Base-by-base conservation (phyloP, 2,329 filamentous ascomycete genomes). In the Neocatenulostroma microsporum region DNA sequence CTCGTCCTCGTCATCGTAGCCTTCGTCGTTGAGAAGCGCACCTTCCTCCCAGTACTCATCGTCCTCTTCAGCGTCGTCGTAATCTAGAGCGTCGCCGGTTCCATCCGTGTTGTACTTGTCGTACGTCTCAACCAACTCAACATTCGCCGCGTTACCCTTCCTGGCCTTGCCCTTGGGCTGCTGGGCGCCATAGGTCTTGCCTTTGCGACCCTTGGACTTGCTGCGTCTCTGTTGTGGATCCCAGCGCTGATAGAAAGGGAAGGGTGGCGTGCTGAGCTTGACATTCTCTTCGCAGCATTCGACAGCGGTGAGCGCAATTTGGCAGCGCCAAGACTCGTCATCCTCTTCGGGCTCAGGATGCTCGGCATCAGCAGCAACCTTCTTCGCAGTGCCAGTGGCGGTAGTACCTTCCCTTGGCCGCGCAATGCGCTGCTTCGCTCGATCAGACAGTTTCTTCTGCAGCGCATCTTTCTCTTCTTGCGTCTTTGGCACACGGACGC, bases 191-290 rank as follows among this genome's bases (percentile, higher is more conserved):
- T 64, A 63, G 25, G 57, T 60, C 15, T 40, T 43, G 21, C 34
- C 37, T 45, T 54, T 15, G 54, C 60, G 45, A 58, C 62, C 40
- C 48, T 56, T 44, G 58, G 57, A 39, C 52, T 61, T 46, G 67
- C 69, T 51, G 46, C 54, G 33, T 53, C 74, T 71, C 51, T 88
- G 83, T 42, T 86, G 80, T 3, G 76, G 73, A 59, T 94, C 85
- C 89, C 88, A 95, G 17, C 55, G 50, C 58, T 95, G 87, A 12
- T 83, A 69, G 58, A 95, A 95, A 0, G 88, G 88, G 53, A 93
- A 95, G 0, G 88, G 84, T 0, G 89, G 88, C 21, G 84, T 73
- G 36, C 74, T 82, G 30, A 94, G 67, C 21, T 73, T 64, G 25
- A 85, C 64, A 4, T 70, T 73, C 20, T 83, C 73, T n/a, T 83